Percentiles rank a stretch among this genome's conserved stretches.
phyloP scores from a whole-genome alignment of 2,329 filamentous ascomycete species.

The Fusarium subtropicale region DNA sequence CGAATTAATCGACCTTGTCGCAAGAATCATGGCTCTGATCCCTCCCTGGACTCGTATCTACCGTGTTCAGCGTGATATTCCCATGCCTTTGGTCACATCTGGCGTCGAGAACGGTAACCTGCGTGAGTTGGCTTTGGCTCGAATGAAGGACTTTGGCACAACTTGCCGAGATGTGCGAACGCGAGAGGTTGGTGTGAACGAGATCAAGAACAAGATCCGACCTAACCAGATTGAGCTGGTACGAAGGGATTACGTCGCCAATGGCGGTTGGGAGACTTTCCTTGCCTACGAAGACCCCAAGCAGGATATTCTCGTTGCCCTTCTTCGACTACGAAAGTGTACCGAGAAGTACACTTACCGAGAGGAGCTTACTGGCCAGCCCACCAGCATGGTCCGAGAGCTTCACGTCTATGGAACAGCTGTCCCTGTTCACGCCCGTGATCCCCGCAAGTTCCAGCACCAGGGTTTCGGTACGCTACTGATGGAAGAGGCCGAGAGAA shows the following conservation, averaged over 20 bases:
- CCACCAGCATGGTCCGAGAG: constrained; percentile 91
- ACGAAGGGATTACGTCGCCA: constrained; percentile 91
- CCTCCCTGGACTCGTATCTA: constrained; percentile 99
- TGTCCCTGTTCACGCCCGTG: constrained; percentile 95
- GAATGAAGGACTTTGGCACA: constrained; percentile 99
- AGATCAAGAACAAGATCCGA: constrained; percentile 98
- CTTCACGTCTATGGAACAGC: constrained; percentile 97
- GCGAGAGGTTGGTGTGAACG: constrained; percentile 96
- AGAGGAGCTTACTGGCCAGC: constrained; percentile 85
- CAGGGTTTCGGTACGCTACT: constrained; percentile 95
- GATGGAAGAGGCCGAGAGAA: constrained; percentile 98
- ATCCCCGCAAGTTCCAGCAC: constrained; percentile 97
- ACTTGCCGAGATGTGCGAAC: constrained; percentile 96
- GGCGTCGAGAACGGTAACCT: constrained; percentile 98
- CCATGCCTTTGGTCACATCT: constrained; percentile 99
- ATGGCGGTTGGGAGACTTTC: constrained; percentile 98
- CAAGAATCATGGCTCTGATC: constrained; percentile 92
- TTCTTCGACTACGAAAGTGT: constrained; percentile 91
- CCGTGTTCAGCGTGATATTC: constrained; percentile 97
- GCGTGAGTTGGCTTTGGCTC: constrained; percentile 89
- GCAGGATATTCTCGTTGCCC: constrained; percentile 94
- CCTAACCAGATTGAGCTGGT: constrained; percentile 97
- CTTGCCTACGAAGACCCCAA: constrained; percentile 98
- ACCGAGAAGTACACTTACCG: constrained; percentile 92
- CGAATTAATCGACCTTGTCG: constrained; percentile 93